Conservation (phyloP, 805 yeast genomes). For the Pichia paraexigua region DNA sequence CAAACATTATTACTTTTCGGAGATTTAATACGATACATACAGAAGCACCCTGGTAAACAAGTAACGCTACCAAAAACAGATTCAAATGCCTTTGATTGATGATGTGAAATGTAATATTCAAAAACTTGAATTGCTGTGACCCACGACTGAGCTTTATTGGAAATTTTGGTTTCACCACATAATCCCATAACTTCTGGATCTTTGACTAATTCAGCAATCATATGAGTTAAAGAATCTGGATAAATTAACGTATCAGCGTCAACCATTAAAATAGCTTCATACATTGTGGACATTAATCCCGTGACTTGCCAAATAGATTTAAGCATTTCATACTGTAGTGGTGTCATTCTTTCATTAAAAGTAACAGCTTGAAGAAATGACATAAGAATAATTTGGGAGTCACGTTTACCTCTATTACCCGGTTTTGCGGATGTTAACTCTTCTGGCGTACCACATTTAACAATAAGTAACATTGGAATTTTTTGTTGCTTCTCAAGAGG, state of each 20-base stretch:
- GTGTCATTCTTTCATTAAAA: constrained; percentile 92
- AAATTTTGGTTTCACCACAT: constrained; percentile 91
- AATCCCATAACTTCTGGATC: constrained; percentile 86
- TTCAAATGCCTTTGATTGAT: constrained; percentile 90
- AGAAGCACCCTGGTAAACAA: constrained; percentile 93
- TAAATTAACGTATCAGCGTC: constrained; percentile 90
- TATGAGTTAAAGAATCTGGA: constrained; percentile 83
- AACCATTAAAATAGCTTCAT: constrained; percentile 82
- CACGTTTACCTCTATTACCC: constrained; percentile 95
- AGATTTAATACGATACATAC: constrained; percentile 82
- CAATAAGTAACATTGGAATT: constrained; percentile 70
- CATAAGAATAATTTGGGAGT: constrained; percentile 87
- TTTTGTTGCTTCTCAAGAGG: constrained; percentile 78
- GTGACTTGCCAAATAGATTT: constrained; percentile 73
- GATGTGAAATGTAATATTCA: constrained; percentile 89
- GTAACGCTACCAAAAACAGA: constrained; percentile 94
- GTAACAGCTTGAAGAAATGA: constrained; percentile 80
- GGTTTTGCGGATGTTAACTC: constrained; percentile 69
- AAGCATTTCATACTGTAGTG: constrained; percentile 72
- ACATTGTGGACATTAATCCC: constrained; percentile 75
- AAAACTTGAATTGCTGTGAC: constrained; percentile 91
- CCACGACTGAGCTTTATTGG: constrained; percentile 78
- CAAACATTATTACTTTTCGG: constrained; percentile 79
- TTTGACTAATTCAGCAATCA: constrained; percentile 82
- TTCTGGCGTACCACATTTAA: constrained; percentile 81